phyloP scores from a whole-genome alignment of 169 alveolate genomes.

The Cyclospora cayetanensis region DNA sequence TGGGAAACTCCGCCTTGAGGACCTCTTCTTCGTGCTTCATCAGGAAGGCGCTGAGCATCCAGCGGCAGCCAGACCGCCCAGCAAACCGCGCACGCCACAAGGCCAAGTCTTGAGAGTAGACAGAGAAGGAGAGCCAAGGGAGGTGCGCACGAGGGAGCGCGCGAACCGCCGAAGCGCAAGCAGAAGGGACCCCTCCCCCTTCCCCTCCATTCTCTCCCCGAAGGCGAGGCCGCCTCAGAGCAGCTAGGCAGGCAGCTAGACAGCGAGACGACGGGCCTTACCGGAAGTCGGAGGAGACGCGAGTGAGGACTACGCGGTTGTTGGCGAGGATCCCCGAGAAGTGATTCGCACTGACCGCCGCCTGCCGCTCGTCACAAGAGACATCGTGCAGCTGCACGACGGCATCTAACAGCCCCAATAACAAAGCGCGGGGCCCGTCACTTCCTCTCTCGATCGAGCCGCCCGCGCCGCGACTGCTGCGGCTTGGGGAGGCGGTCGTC shows the following conservation, averaged over 20 bases:
- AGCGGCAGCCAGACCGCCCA: slow-evolving; percentile 11
- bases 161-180: background rate
- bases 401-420: slow-evolving; percentile 17
- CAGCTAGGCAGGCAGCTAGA: background rate
- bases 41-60: slow-evolving; percentile 29
- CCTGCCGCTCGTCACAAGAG: background rate
- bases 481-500: slow-evolving; percentile 31
- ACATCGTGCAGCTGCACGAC: slow-evolving; percentile 56
- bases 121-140: background rate
- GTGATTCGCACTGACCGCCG: slow-evolving; percentile 37
- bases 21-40: slow-evolving; percentile 53
- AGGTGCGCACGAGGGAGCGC: background rate
- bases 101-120: background rate
- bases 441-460: background rate
- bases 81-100: background rate
- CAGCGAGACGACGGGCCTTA: background rate
- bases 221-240: background rate
- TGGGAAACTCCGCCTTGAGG: slow-evolving; percentile 9
- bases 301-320: slow-evolving; percentile 4
- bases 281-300: slow-evolving; percentile 6
- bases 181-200: background rate
- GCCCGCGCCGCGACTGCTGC: slow-evolving; percentile 47
- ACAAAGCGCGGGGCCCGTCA: background rate
- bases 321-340: slow-evolving; percentile 32
- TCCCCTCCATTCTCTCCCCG: background rate